Percentiles rank a stretch among this genome's conserved stretches.
These are phyloP conservation scores for Yamadazyma philogaea DNA, from an alignment of 805 yeast genomes.

Conservation along the genomic window DNA sequence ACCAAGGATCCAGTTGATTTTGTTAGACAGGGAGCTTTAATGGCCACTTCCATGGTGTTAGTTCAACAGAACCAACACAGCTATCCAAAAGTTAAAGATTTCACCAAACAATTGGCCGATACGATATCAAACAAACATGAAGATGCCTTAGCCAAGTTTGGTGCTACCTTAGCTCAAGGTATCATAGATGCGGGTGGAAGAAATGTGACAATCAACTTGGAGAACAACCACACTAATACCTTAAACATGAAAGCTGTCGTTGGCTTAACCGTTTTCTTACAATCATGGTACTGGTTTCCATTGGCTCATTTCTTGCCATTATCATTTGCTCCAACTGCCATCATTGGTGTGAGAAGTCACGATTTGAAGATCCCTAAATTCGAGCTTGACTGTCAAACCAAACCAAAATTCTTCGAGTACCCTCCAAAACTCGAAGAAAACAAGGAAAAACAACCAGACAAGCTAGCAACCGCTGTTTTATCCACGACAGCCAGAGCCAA, in stretches of 20 bases:
- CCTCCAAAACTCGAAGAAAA: constrained; percentile 85
- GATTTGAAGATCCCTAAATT: constrained; percentile 87
- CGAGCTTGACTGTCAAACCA: constrained; percentile 75
- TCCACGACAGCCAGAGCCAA: constrained; percentile 94
- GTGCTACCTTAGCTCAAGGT: constrained; percentile 96
- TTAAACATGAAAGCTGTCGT: constrained; percentile 88
- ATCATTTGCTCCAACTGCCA: constrained; percentile 88
- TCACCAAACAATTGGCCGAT: constrained; percentile 69
- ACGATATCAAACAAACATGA: constrained; percentile 87
- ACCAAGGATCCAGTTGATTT: constrained; percentile 93
- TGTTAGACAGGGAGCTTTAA: constrained; percentile 96
- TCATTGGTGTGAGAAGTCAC: constrained; percentile 72
- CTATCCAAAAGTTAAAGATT: constrained; percentile 72
- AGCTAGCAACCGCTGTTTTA: constrained; percentile 86
- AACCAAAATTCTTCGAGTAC: constrained; percentile 75
- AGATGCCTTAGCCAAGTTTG: constrained; percentile 95
- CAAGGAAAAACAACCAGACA: constrained; percentile 79
- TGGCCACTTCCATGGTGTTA: constrained; percentile 87
- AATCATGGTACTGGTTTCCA: constrained; percentile 99
- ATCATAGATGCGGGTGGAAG: constrained; percentile 98
- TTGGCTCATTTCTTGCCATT: constrained; percentile 87
- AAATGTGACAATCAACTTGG: constrained; percentile 90
- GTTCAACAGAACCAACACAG: constrained; percentile 83
- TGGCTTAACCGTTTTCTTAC: constrained; percentile 84
- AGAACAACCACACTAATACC: constrained; percentile 84